These are phyloP conservation scores for Clathrus columnatus DNA, from an alignment of 768 basidiomycete genomes.

Conservation along the genomic window DNA sequence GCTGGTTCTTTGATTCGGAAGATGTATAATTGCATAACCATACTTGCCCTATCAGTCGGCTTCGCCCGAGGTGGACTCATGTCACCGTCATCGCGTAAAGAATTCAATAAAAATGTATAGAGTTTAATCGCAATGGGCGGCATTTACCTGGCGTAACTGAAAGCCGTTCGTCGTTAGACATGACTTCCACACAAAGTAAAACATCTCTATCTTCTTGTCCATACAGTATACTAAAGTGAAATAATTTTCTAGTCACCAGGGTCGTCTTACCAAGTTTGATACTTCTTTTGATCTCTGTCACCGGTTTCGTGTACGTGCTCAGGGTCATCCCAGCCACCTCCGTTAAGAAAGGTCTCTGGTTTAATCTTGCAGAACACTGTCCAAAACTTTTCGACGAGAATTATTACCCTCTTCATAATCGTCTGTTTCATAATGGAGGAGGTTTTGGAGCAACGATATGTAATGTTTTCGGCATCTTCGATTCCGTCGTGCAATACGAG, in stretches of 20 bases:
- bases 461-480: background rate
- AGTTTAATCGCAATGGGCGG: no score
- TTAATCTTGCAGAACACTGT: background rate
- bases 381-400: background rate
- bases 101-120: no score
- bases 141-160: no score
- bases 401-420: background rate
- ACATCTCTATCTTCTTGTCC: background rate
- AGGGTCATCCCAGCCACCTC: background rate
- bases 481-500: background rate
- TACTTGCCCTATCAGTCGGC: no score
- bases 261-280: background rate
- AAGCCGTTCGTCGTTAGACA: background rate
- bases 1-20: no score
- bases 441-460: background rate
- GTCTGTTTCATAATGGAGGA: background rate
- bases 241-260: background rate
- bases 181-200: background rate
- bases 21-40: no score
- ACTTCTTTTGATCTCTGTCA: background rate
- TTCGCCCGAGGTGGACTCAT: no score
- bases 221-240: background rate
- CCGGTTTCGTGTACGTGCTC: background rate
- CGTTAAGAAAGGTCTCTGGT: background rate
- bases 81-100: no score